A percentile compares a stretch with the other conserved stretches of the same genome.
These are phyloP conservation scores for Cystobasidium ongulense DNA, from an alignment of 768 basidiomycete genomes.

Conservation along the genomic window DNA sequence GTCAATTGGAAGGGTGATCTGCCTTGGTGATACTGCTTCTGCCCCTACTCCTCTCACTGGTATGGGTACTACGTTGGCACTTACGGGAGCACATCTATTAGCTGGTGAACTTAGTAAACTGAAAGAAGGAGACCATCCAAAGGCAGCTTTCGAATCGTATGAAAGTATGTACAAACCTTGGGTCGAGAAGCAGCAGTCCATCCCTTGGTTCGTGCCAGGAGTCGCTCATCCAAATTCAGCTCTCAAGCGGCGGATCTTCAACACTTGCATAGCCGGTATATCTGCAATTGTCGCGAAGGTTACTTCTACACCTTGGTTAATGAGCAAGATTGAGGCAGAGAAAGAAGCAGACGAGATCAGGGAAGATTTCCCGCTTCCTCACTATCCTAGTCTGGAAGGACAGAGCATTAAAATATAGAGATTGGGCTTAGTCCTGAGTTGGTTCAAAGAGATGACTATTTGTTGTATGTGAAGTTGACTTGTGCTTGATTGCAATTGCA, in stretches of 20 bases:
- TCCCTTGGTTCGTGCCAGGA: constrained; percentile 10
- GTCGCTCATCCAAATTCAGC: constrained; percentile 6
- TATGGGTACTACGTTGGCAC: constrained; percentile 39
- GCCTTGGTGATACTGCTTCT: constrained; percentile 41
- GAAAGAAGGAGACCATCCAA: not conserved
- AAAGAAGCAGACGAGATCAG: not conserved
- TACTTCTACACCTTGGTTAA: not conserved
- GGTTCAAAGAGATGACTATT: too few relatives aligned
- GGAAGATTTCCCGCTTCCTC: not conserved
- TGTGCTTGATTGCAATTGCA: not conserved
- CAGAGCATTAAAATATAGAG: not conserved
- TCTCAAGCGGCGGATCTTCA: not conserved
- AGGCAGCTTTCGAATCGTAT: constrained; percentile 34
- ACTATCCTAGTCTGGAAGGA: not conserved
- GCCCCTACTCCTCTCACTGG: constrained; percentile 40
- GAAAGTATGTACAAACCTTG: constrained; percentile 26
- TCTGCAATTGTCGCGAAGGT: not conserved
- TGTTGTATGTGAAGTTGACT: not conserved
- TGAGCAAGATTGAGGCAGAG: not conserved
- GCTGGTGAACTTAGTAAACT: constrained; percentile 39
- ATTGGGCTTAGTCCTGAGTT: too few relatives aligned
- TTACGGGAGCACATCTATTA: constrained; percentile 40
- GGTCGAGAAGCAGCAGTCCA: constrained; percentile 28
- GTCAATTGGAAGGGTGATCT: constrained; percentile 34
- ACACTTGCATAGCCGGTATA: not conserved